Conservation (phyloP, 306 rosid species). For the Neltuma alba region DNA sequence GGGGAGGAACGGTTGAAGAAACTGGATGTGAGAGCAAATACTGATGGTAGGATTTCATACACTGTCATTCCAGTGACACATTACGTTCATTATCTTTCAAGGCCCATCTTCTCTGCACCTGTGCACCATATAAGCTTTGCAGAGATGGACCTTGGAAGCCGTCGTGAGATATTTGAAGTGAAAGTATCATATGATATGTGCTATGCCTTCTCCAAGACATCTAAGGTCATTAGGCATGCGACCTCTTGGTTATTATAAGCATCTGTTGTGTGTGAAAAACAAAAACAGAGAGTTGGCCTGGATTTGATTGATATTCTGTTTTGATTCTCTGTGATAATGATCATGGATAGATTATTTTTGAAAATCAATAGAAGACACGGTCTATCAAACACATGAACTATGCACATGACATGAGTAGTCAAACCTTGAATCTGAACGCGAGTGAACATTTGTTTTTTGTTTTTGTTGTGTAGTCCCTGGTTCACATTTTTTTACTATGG, state of each 20-base stretch:
- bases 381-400: no score
- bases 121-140: background rate
- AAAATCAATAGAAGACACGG: background rate
- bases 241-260: background rate
- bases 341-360: background rate
- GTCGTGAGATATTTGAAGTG: background rate
- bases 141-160: background rate
- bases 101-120: background rate
- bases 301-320: background rate
- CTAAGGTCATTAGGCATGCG: background rate
- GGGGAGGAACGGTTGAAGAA: conserved; percentile 52
- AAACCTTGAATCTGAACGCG: background rate
- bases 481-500: background rate
- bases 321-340: background rate
- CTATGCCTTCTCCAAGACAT: background rate
- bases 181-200: background rate
- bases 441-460: background rate
- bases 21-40: conserved; percentile 41
- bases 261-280: background rate
- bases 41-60: conserved; percentile 52
- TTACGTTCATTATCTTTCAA: background rate
- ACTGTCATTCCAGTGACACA: background rate
- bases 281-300: background rate
- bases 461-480: background rate
- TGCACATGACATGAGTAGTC: background rate